These are phyloP conservation scores for Catenaria anguillulae DNA, from an alignment of 371 early-diverging fungal genomes.

Conservation along the genomic window DNA sequence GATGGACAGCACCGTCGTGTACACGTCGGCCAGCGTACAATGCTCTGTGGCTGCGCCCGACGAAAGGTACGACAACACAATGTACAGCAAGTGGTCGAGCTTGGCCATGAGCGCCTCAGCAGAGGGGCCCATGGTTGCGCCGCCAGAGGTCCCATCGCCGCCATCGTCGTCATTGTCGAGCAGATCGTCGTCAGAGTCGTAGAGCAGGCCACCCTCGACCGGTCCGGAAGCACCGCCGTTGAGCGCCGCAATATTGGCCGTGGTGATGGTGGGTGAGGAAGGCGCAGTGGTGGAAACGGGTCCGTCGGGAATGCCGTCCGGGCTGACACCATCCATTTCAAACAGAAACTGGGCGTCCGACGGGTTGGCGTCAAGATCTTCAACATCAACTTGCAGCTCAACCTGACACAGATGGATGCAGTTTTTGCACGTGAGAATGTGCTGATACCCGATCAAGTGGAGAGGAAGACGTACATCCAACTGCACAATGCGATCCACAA, in stretches of 20 bases:
- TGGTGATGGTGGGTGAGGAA: no score
- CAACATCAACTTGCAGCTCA: constrained; percentile 82
- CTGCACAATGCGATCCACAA: constrained; percentile 64
- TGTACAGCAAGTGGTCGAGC: constrained; percentile 65
- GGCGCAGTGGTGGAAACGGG: no score
- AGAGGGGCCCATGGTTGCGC: constrained; percentile 20
- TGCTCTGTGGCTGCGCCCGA: constrained; percentile 17
- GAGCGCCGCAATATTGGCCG: neutral
- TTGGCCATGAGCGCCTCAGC: constrained; percentile 57
- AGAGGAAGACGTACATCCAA: constrained; percentile 69
- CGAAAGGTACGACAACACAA: constrained; percentile 47
- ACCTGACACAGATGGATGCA: no score
- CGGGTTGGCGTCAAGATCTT: constrained; percentile 50
- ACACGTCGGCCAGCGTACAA: constrained; percentile 32
- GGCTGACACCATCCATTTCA: constrained; percentile 10
- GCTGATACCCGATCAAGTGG: neutral
- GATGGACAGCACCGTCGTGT: constrained; percentile 45
- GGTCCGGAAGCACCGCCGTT: neutral
- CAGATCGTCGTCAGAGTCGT: neutral
- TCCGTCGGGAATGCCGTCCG: neutral
- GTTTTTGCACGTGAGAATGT: neutral
- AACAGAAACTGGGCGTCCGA: constrained; percentile 6
- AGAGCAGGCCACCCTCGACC: neutral
- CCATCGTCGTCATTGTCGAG: constrained; percentile 16
- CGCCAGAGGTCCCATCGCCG: constrained; percentile 10